A percentile compares a stretch with the other conserved stretches of the same genome.
Conservation (phyloP, 768 basidiomycete species). For the Trichaptum fuscoviolaceum region DNA sequence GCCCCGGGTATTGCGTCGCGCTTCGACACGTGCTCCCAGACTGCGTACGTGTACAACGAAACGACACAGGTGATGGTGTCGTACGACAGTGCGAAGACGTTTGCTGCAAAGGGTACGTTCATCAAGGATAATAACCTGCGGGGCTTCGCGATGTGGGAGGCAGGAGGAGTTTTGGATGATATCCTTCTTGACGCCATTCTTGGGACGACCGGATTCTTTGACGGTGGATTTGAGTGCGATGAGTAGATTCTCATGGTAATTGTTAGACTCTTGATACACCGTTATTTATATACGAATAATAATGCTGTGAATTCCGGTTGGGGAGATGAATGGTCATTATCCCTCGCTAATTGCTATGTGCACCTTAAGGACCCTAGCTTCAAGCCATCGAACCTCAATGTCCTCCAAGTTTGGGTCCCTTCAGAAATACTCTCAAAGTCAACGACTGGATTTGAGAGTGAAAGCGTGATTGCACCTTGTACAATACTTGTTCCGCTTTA, state of each 20-base stretch:
- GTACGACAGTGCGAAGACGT: slow-evolving; percentile 27
- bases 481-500: too few relatives aligned
- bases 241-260: neutral
- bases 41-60: slow-evolving; percentile 28
- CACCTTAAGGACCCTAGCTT: too few relatives aligned
- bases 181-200: slow-evolving; percentile 56
- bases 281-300: neutral
- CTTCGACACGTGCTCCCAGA: slow-evolving; percentile 29
- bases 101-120: slow-evolving; percentile 50
- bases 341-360: too few relatives aligned
- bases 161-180: slow-evolving; percentile 59
- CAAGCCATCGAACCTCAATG: too few relatives aligned
- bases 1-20: slow-evolving; percentile 9
- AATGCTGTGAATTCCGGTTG: neutral
- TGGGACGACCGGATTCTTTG: slow-evolving; percentile 12
- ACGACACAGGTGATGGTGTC: slow-evolving; percentile 26
- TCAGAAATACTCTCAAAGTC: too few relatives aligned
- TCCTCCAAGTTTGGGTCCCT: too few relatives aligned
- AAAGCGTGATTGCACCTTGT: too few relatives aligned
- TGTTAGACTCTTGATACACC: neutral
- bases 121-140: slow-evolving; percentile 47
- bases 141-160: slow-evolving; percentile 72
- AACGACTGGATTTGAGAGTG: too few relatives aligned
- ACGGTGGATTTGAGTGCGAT: neutral
- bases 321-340: too few relatives aligned